phyloP scores from a whole-genome alignment of 768 basidiomycete species.

The Rhodotorula paludigena region DNA sequence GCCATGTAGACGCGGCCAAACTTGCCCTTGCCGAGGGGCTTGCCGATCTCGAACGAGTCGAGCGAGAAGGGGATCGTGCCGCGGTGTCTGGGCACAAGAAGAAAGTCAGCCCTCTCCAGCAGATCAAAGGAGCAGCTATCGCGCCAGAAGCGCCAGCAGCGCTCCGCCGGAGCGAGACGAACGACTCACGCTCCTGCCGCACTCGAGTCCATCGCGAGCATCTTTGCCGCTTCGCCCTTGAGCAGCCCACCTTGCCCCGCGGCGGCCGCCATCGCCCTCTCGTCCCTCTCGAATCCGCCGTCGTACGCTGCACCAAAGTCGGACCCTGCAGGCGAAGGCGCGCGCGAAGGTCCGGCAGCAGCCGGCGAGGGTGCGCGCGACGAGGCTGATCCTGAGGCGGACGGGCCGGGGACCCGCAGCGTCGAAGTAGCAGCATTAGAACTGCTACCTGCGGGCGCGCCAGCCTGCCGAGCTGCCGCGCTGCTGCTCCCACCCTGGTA shows the following conservation, averaged over 20 bases:
- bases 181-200: conserved; percentile 6
- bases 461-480: not conserved
- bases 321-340: not conserved
- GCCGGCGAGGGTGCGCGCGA: not conserved
- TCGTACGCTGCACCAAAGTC: conserved; percentile 83
- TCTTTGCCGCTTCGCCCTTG: conserved; percentile 66
- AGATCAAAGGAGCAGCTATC: too few relatives aligned
- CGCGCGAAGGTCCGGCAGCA: too few relatives aligned
- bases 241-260: conserved; percentile 49
- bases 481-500: conserved; percentile 8
- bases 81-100: conserved; percentile 4
- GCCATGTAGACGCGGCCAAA: conserved; percentile 99
- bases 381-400: not conserved
- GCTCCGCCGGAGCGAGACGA: not conserved
- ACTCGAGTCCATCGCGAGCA: conserved; percentile 80
- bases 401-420: not conserved
- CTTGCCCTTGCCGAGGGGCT: conserved; percentile 96
- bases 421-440: not conserved
- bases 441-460: not conserved
- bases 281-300: conserved; percentile 89
- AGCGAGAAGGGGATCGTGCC: conserved; percentile 53
- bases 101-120: too few relatives aligned
- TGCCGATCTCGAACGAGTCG: conserved; percentile 84
- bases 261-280: conserved; percentile 51
- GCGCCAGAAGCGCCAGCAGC: too few relatives aligned